A percentile compares a stretch with the other conserved stretches of the same genome.
These are phyloP conservation scores for Diaporthe capsici DNA, from an alignment of 2,329 filamentous ascomycete species.

Conservation along the genomic window DNA sequence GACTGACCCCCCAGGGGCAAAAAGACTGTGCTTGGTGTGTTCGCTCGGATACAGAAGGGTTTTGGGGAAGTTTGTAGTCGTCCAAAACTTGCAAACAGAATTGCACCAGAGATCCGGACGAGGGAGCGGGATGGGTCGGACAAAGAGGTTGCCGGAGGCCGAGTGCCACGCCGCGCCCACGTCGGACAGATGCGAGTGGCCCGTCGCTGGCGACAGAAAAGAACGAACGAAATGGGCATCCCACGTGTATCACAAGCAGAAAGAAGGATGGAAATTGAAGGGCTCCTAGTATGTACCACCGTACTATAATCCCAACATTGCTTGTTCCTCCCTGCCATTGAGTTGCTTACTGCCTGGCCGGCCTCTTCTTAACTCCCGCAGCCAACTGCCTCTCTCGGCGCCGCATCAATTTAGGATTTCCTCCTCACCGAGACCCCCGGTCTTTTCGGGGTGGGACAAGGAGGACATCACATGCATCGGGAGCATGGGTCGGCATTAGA, in stretches of 20 bases:
- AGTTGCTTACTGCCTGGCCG: not conserved
- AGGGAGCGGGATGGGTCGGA: not conserved
- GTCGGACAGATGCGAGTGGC: slow-evolving; percentile 7
- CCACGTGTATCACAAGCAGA: not conserved
- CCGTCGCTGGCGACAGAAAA: not conserved
- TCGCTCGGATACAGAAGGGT: not conserved
- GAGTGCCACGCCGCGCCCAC: slow-evolving; percentile 6
- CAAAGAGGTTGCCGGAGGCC: not conserved
- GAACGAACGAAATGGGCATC: not conserved
- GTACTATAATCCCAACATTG: not conserved
- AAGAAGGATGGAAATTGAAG: not conserved
- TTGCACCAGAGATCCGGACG: not conserved
- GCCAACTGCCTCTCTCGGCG: not conserved
- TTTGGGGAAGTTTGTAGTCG: not conserved
- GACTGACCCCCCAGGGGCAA: no score
- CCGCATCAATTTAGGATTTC: not conserved
- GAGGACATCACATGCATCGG: not conserved
- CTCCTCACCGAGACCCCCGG: not conserved
- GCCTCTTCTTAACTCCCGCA: not conserved
- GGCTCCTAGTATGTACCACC: not conserved
- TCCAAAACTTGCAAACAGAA: not conserved
- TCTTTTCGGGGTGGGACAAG: not conserved
- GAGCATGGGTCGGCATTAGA: not conserved
- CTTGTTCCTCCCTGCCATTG: not conserved
- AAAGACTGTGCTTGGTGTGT: not conserved